Base-by-base conservation (phyloP, 495 filamentous ascomycete genomes). In the Penicillium silybi region DNA sequence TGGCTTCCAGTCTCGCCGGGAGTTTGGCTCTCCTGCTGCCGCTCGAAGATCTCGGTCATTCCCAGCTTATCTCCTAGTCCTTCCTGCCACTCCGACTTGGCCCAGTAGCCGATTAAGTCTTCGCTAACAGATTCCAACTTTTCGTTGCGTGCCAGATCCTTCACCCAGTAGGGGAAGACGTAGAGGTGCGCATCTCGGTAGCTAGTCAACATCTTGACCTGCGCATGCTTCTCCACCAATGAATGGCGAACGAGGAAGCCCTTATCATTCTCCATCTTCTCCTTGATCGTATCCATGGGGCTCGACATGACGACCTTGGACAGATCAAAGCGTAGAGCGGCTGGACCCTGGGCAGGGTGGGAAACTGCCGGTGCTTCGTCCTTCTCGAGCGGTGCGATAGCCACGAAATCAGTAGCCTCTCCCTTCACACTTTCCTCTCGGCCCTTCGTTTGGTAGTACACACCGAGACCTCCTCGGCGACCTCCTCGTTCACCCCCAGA, bases 101-200 rank as follows among this genome's bases (percentile, higher is more conserved):
- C 90, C 92, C 91, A 95, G 85, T 86, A 95, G 11, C 92, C 92
- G 16, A 99, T 68, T 17, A 97, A 80, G 58, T 97, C 95, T 70
- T 99, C 93, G 45, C 87, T 86, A 47, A 99, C 81, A 37, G 82
- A 92, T 45, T 96, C 86, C 40, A 97, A 79, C 17, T 76, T 82
- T 17, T 92, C 85, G 53, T 97, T 92, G 22, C 72, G 74, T 44
- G 92, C 80, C 61, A 96, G 82, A n/a, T 90, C 83, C 56, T 91
- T 78, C 6, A 95, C 82, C 93, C 95, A 97, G 56, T 85, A 81
- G 0, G 93, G 93, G 56, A 97, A 87, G 57, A 97, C 78, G 62
- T 97, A 99, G 51, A 97, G 83, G 57, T 96, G 91, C 3, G 92
- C 86, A 63, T 97, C 92, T 4, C 92, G 81, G 62, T 91, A 84